These are phyloP conservation scores for Leavenworthia alabamica DNA, from an alignment of 345 rosid genomes.

Conservation along the genomic window DNA sequence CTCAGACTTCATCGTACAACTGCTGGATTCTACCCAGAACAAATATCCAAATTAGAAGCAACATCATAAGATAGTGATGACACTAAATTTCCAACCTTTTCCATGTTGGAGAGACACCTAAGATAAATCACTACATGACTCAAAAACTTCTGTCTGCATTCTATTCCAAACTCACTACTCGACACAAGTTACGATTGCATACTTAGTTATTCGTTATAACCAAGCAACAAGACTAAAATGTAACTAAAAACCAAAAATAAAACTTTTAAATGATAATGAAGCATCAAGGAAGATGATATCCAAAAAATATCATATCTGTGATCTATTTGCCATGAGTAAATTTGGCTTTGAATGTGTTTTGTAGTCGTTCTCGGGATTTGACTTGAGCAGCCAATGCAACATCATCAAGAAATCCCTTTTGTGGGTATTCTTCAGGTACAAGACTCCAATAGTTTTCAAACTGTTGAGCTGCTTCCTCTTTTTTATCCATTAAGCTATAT, in stretches of 20 bases:
- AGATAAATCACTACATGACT: no score
- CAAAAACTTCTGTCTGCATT: no score
- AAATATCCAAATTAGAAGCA: background rate
- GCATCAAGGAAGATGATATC: background rate
- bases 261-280: background rate
- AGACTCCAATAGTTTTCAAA: slow-evolving; percentile 69
- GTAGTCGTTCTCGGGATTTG: slow-evolving; percentile 45
- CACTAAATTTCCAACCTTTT: background rate
- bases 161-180: no score
- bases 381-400: slow-evolving; percentile 66
- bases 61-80: background rate
- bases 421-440: slow-evolving; percentile 83
- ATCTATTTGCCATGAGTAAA: slow-evolving; percentile 26
- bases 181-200: no score
- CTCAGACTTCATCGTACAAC: no score
- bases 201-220: background rate
- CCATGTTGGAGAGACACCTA: no score
- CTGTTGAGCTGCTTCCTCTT: slow-evolving; percentile 71
- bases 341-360: slow-evolving; percentile 48
- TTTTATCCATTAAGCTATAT: slow-evolving; percentile 65
- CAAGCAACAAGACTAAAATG: no score
- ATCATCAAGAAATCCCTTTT: slow-evolving; percentile 71
- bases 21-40: no score
- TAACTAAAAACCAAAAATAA: background rate
- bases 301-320: background rate